A percentile compares a stretch with the other conserved stretches of the same genome.
phyloP scores from a whole-genome alignment of 2,329 filamentous ascomycete species.

The Cladosporium sp. region DNA sequence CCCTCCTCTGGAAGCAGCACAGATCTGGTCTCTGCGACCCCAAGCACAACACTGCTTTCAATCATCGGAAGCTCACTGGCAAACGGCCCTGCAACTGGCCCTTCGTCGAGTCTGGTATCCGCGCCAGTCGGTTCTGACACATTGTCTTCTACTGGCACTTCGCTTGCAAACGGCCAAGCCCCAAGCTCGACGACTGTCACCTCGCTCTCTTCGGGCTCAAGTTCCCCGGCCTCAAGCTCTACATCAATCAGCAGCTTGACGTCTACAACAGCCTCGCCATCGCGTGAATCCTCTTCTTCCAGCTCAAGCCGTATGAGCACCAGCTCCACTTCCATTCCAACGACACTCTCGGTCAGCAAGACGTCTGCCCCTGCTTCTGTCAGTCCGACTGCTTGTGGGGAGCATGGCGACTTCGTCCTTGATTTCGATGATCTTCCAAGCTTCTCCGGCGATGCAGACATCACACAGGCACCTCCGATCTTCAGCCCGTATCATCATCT shows the following conservation, averaged over 20 bases:
- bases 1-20: no score
- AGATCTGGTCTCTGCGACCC: not conserved
- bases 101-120: not conserved
- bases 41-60: not conserved
- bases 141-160: not conserved
- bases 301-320: not conserved
- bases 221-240: not conserved
- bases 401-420: conserved; percentile 41
- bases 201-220: not conserved
- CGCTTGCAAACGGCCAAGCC: not conserved
- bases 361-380: conserved; percentile 21
- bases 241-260: not conserved
- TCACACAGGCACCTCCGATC: conserved; percentile 37
- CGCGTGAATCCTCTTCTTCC: not conserved
- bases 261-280: not conserved
- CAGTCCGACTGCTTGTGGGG: conserved; percentile 34
- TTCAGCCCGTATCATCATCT: conserved; percentile 49
- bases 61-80: not conserved
- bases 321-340: not conserved
- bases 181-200: not conserved
- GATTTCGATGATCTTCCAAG: conserved; percentile 35
- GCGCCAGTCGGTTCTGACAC: not conserved
- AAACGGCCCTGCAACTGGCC: not conserved
- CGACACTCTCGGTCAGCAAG: not conserved
- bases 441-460: conserved; percentile 29